phyloP scores from a whole-genome alignment of 2,329 filamentous ascomycete species.

The Fusarium sp. region DNA sequence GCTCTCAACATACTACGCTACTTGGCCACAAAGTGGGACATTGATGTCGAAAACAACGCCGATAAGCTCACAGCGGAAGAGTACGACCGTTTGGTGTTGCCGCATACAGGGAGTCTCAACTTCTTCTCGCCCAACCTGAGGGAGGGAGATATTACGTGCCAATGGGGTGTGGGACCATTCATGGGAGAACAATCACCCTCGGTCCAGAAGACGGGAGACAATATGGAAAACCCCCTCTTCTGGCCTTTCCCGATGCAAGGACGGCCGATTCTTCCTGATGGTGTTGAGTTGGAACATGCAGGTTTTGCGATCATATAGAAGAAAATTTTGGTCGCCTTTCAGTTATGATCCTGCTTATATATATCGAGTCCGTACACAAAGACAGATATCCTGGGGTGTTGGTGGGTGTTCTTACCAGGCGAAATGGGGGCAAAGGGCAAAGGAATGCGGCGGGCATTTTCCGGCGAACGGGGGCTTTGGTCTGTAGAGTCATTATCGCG shows the following conservation, averaged over 20 bases:
- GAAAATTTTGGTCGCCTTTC: background rate
- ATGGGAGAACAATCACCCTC: constrained; percentile 18
- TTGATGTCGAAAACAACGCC: constrained; percentile 59
- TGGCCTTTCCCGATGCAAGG: constrained; percentile 72
- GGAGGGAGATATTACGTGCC: constrained; percentile 59
- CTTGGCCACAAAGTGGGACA: constrained; percentile 68
- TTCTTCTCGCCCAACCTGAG: constrained; percentile 65
- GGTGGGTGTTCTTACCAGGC: constrained; percentile 3
- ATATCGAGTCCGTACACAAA: background rate
- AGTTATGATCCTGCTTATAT: background rate
- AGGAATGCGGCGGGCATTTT: constrained; percentile 7
- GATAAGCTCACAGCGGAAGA: constrained; percentile 48
- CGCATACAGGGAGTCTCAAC: constrained; percentile 64
- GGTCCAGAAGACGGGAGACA: constrained; percentile 48
- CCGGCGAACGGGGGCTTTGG: constrained; percentile 13
- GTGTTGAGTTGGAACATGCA: constrained; percentile 59
- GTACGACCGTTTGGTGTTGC: constrained; percentile 56
- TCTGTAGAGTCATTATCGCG: constrained; percentile 1
- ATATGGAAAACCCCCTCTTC: constrained; percentile 64
- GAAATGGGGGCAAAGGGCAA: constrained; percentile 8
- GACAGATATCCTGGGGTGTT: background rate
- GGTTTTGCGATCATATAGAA: constrained; percentile 57
- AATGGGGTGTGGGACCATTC: constrained; percentile 52
- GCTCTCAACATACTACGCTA: constrained; percentile 69
- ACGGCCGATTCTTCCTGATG: constrained; percentile 62